Conservation (phyloP, 176 grass and related monocot genomes). For the Triticum dicoccoides region DNA sequence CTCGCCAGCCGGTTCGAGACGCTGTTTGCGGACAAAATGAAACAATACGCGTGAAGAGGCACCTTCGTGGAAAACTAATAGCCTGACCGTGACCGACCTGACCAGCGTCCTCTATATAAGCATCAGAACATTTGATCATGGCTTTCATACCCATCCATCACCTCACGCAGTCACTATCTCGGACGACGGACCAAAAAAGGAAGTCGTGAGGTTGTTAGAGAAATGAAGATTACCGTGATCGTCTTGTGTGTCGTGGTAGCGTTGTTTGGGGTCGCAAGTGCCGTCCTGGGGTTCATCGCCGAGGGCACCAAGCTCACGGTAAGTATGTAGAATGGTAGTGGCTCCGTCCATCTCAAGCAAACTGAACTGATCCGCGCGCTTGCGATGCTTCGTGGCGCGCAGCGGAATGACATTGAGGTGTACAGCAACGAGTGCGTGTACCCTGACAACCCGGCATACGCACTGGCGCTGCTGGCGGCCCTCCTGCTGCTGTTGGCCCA, state of each 20-base stretch:
- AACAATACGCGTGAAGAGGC: no score
- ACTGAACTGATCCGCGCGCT: background rate
- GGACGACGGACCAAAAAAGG: background rate
- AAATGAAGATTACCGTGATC: background rate
- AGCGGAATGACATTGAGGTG: background rate
- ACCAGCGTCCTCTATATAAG: no score
- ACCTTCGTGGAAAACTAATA: no score
- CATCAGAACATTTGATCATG: no score
- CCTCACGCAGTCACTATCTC: background rate
- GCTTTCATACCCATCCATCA: no score
- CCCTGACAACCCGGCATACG: background rate
- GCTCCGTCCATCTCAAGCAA: no score
- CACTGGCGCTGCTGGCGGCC: background rate
- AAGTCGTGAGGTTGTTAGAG: background rate
- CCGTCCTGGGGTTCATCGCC: slow-evolving; percentile 37
- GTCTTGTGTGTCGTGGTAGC: background rate
- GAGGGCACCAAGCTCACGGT: slow-evolving; percentile 15
- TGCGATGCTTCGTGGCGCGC: background rate
- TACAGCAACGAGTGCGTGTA: background rate
- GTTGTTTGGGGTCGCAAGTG: slow-evolving; percentile 15
- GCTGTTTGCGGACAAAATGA: no score
- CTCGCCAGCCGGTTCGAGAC: no score
- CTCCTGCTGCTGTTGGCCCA: slow-evolving; percentile 29
- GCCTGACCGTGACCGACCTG: no score
- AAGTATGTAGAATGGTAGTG: background rate